These are phyloP conservation scores for Tieghemostelium lacteum DNA, from an alignment of 78 protist species.

Conservation along the genomic window DNA sequence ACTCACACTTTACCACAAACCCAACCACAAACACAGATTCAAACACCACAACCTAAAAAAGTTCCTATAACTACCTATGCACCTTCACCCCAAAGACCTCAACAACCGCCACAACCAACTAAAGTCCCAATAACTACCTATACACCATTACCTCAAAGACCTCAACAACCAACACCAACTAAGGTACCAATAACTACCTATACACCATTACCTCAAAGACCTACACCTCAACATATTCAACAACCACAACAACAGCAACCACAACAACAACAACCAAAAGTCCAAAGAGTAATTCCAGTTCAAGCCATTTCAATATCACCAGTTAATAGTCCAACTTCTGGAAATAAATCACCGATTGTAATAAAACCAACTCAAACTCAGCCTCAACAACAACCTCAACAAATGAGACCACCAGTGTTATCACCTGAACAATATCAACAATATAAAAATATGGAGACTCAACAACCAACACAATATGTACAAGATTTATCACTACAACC, in stretches of 20 bases:
- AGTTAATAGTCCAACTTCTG: not conserved
- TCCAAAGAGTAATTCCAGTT: too few species aligned
- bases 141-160: not conserved
- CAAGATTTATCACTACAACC: not conserved
- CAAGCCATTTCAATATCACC: not conserved
- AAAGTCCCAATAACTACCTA: not conserved
- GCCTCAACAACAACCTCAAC: not conserved
- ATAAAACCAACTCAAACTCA: not conserved
- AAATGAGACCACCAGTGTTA: too few species aligned
- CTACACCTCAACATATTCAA: not conserved
- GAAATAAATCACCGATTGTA: not conserved
- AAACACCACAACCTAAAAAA: not conserved
- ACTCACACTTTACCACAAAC: not conserved
- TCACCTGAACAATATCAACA: not conserved
- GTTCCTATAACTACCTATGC: not conserved
- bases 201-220: not conserved
- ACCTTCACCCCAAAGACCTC: not conserved
- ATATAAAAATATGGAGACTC: not conserved
- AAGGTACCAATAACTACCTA: not conserved
- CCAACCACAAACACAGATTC: not conserved
- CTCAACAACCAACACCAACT: not conserved
- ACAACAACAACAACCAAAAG: not conserved
- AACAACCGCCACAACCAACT: slow-evolving; percentile 3
- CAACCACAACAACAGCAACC: not conserved
- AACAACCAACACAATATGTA: not conserved